These are phyloP conservation scores for Suhomyces maxii DNA, from an alignment of 1,139 yeast species.

Conservation along the genomic window DNA sequence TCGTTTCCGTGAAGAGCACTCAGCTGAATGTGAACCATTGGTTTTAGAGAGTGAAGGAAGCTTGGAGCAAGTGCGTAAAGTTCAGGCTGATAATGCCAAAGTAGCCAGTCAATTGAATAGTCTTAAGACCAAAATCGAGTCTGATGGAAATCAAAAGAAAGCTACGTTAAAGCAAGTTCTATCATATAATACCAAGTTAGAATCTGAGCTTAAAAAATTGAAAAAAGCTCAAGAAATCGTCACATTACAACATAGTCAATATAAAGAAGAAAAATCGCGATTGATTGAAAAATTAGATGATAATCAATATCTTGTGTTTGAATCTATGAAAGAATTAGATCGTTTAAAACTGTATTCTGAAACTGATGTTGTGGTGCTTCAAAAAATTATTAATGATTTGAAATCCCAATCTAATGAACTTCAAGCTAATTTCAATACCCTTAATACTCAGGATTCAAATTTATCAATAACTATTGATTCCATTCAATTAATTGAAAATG, in stretches of 20 bases:
- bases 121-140: conserved; percentile 31
- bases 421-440: conserved; percentile 33
- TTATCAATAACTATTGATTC: conserved; percentile 59
- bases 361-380: conserved; percentile 60
- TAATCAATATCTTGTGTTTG: conserved; percentile 52
- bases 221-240: conserved; percentile 65
- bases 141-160: conserved; percentile 22
- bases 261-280: conserved; percentile 61
- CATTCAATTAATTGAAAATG: conserved; percentile 55
- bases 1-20: conserved; percentile 75
- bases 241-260: conserved; percentile 64
- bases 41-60: conserved; percentile 55
- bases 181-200: conserved; percentile 58
- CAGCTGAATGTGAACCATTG: conserved; percentile 63
- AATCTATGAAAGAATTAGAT: conserved; percentile 59
- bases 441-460: conserved; percentile 53
- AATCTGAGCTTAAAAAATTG: conserved; percentile 60
- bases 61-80: conserved; percentile 37
- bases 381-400: conserved; percentile 57
- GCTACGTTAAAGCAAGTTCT: conserved; percentile 50
- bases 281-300: conserved; percentile 59
- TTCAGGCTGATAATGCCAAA: conserved; percentile 37
- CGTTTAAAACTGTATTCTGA: conserved; percentile 59
- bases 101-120: conserved; percentile 45
- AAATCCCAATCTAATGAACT: conserved; percentile 41